Evolutionary conservation across 208 protist genomes (phyloP).

Genomic region (Herpetomonas samuelpessoai): DNA sequence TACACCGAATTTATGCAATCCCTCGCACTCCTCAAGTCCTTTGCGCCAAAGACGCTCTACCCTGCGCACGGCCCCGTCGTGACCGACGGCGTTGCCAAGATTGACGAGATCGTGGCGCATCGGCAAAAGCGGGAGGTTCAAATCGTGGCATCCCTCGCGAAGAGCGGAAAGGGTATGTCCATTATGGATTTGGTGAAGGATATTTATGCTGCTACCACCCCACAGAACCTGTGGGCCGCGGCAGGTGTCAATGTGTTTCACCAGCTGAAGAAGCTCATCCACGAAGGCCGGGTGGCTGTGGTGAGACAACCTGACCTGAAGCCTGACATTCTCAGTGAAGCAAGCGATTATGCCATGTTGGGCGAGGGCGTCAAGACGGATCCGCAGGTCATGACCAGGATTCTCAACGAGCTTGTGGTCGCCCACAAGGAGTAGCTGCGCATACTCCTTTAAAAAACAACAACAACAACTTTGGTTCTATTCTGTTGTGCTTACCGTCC

Average conservation of each 20-base stretch:
- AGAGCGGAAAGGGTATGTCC: slow-evolving; percentile 9
- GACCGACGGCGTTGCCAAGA: slow-evolving; percentile 27
- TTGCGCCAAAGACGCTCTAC: slow-evolving; percentile 37
- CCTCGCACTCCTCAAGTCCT: slow-evolving; percentile 23
- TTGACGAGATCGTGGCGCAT: slow-evolving; percentile 59
- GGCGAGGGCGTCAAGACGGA: slow-evolving; percentile 34
- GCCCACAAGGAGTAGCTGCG: slow-evolving; percentile 3
- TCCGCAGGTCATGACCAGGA: slow-evolving; percentile 15
- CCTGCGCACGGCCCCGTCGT: slow-evolving; percentile 62
- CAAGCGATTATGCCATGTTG: slow-evolving; percentile 41
- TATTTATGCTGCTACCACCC: slow-evolving; percentile 43
- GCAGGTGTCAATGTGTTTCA: slow-evolving; percentile 62
- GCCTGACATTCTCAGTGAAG: slow-evolving; percentile 26
- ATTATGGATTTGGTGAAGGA: slow-evolving; percentile 35
- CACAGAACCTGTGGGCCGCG: slow-evolving; percentile 32
- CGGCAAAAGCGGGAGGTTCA: slow-evolving; percentile 49
- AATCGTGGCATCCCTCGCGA: slow-evolving; percentile 35
- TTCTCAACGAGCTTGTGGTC: slow-evolving; percentile 36
- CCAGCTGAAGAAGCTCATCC: slow-evolving; percentile 57
- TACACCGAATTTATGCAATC: slow-evolving; percentile 63
- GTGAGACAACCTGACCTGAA: slow-evolving; percentile 15
- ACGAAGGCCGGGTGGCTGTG: slow-evolving; percentile 29
- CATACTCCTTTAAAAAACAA: background rate
- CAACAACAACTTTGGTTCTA: slow-evolving; percentile 2
- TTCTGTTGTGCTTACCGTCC: slow-evolving; percentile 4